Base-by-base conservation (phyloP, 495 filamentous ascomycete genomes). In the Aspergillus sparsus region DNA sequence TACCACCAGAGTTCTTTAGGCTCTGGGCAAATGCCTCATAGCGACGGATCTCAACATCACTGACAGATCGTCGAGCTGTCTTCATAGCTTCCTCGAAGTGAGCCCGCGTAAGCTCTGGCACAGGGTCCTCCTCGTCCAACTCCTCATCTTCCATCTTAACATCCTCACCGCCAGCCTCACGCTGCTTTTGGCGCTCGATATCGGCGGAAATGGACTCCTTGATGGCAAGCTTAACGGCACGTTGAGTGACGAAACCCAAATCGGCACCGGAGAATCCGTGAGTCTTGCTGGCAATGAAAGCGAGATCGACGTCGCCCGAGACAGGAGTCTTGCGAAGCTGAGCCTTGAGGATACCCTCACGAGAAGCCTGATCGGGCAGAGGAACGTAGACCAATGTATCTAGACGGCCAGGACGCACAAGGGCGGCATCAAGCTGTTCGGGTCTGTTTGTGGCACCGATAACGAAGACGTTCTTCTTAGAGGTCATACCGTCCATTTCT, bases 391-490 rank as follows among this genome's bases (percentile, higher is more conserved):
- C 93, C 58, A 98, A 85, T 49, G 94, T 97, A 74, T 98, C 94
- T 21, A 98, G 88, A 92, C 94, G 94, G 62, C 94, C 94, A 44
- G 94, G 94, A 81, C 94, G 93, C 82, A 94, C 97, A 66, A 98
- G 85, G 60, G 94, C 94, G 71, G 93, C 92, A 77, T 98, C 94
- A 49, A 98, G 86, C 79, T 98, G 94, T 82, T 98, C 94, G 42
- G 94, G 94, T 80, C 94, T 86, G 82, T 98, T 98, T 71, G 94
- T 98, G 35, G 94, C 94, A 76, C 94, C 94, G 67, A 98, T 98
- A 66, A 98, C 94, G 80, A 98, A 98, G 66, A 98, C 94, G 77
- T 98, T 98, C 89, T 98, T 98, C 90, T 98, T 98, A 7, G 93
- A 96, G 49, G 95, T 97, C 92, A 97, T 97, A 68, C 92, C 92